Conservation (phyloP, 1,284 basidiomycete genomes). For the Leccinum griseonigrum region DNA sequence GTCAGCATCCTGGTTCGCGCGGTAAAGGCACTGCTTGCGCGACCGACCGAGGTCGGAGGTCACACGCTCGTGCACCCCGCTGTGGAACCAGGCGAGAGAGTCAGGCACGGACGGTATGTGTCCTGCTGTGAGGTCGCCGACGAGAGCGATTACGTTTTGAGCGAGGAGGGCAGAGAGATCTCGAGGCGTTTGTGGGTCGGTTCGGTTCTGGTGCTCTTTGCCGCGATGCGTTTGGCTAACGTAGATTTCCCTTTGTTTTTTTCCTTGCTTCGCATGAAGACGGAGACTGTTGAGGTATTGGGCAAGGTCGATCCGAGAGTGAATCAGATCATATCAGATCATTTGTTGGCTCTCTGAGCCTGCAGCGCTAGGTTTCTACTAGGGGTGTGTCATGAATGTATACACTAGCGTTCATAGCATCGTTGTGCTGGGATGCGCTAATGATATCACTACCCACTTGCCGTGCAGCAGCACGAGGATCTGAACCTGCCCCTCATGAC, state of each 20-base stretch:
- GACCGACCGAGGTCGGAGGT: conserved; percentile 33
- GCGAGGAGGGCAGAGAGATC: conserved; percentile 27
- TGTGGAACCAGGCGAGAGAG: conserved; percentile 19
- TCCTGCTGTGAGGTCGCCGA: conserved; percentile 26
- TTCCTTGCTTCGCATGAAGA: conserved; percentile 7
- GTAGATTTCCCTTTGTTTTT: not conserved
- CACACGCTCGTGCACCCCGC: conserved; percentile 29
- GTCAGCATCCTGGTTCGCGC: not conserved
- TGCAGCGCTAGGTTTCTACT: not conserved
- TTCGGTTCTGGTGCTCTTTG: not conserved
- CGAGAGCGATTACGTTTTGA: conserved; percentile 27
- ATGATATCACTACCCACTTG: not conserved
- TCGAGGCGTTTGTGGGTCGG: conserved; percentile 30
- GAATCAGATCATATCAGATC: conserved; percentile 23
- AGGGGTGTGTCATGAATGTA: not conserved
- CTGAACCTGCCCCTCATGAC: too few relatives aligned
- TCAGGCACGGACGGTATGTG: conserved; percentile 29
- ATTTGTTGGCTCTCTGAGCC: conserved; percentile 15
- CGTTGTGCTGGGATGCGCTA: not conserved
- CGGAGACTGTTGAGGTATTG: conserved; percentile 25
- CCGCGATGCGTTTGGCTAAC: conserved; percentile 3
- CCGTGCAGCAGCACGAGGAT: not conserved
- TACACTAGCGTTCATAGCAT: not conserved
- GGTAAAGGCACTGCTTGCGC: conserved; percentile 23
- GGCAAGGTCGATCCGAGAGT: conserved; percentile 29